Base-by-base conservation (phyloP, 164 flowering plant species). In the Saururus chinensis region DNA sequence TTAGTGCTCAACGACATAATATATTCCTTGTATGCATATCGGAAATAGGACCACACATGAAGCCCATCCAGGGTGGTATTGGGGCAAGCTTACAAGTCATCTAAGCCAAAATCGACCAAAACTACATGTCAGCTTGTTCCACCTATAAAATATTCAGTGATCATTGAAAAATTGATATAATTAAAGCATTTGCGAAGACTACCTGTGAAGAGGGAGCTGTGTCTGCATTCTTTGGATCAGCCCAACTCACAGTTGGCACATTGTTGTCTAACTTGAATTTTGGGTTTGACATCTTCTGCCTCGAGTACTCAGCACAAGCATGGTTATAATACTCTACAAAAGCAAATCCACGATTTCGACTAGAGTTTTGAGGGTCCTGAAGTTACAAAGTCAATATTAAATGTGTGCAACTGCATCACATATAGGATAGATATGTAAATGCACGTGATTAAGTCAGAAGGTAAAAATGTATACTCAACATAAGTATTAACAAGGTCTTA, bases 281-380 rank as follows among this genome's bases (percentile, higher is more conserved):
- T 62, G 92, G 81, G 53, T 71, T 79, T 51, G 80, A 79, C 98
- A 92, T 88, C 75, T 79, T 82, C 62, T 86, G 78, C 65, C 88
- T 83, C 37, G 96, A 80, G 78, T 84, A 86, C 65, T 89, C 98
- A 30, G 98, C 98, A 79, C 98, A 92, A 41, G 93, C 90, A 80
- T 82, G 83, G 69, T 93, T 89, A 59, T 88, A 88, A 64, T 89
- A 93, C 74, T 85, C 93, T 25, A 93, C 75, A 63, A 89, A 93
- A 22, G 87, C 97, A 85, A 86, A 93, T n/a, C 97, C 96, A 59
- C 98, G 88, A 66, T 93, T 93, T 41, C 81, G 75, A 70, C 74
- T 76, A 10, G 95, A 68, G 66, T 86, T 93, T 65, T 81, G 81
- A 19, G 81, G 82, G 45, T 93, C 98, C 98, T 93, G 82, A 48